Evolutionary conservation across 2,329 filamentous ascomycete species (phyloP).

Genomic region (Magnaporthiopsis incrustans): DNA sequence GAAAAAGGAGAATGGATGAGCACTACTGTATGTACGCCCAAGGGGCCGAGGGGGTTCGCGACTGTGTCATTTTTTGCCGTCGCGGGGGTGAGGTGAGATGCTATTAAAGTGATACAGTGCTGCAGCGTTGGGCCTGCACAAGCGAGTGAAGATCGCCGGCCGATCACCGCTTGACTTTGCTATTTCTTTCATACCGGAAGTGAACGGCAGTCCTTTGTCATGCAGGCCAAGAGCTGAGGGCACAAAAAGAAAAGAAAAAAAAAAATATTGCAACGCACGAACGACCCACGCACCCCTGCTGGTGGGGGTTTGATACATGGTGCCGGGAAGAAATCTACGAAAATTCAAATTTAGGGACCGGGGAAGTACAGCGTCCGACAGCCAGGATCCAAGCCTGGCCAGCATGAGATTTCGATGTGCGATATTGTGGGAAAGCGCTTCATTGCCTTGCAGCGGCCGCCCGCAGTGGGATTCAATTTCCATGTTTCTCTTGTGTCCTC

Average conservation of each 20-base stretch:
- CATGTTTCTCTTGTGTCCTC: background rate
- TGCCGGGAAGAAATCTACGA: background rate
- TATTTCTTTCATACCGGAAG: background rate
- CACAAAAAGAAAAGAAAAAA: background rate
- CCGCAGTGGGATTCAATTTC: background rate
- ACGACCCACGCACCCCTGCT: background rate
- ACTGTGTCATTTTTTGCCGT: background rate
- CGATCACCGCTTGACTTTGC: background rate
- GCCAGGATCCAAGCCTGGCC: background rate
- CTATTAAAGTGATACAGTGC: background rate
- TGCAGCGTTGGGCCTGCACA: background rate
- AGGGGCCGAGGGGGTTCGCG: background rate
- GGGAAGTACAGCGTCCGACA: background rate
- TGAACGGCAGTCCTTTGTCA: background rate
- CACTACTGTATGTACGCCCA: background rate
- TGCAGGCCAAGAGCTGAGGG: background rate
- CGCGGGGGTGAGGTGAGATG: background rate
- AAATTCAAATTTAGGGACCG: background rate
- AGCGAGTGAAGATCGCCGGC: background rate
- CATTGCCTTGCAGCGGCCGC: background rate
- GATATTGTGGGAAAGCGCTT: background rate
- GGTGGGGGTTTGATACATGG: background rate
- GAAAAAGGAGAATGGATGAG: background rate
- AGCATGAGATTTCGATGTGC: background rate
- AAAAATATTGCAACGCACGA: background rate